Conservation (phyloP, 2,329 filamentous ascomycete species). For the Aspergillus jensenii region DNA sequence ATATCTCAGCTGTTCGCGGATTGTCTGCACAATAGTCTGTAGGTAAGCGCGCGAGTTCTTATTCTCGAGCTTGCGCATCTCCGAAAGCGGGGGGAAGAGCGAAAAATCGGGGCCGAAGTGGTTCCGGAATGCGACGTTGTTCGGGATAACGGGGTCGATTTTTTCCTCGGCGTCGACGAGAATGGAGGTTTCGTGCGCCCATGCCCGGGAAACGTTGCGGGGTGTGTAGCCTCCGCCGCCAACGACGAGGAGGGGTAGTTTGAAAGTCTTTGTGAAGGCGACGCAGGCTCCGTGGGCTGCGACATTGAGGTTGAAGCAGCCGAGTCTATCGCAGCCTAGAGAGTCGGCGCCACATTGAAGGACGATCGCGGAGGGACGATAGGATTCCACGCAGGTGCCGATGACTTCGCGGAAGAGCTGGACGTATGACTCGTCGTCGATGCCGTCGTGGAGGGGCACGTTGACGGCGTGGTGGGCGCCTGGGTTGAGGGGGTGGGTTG, state of each 20-base stretch:
- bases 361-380: slow-evolving; percentile 86
- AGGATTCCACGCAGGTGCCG: slow-evolving; percentile 73
- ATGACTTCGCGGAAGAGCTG: slow-evolving; percentile 82
- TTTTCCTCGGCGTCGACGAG: slow-evolving; percentile 72
- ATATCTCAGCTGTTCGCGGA: slow-evolving; percentile 83
- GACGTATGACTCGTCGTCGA: slow-evolving; percentile 86
- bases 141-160: slow-evolving; percentile 72
- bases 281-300: slow-evolving; percentile 91
- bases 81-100: slow-evolving; percentile 83
- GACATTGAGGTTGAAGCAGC: slow-evolving; percentile 95
- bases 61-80: slow-evolving; percentile 67
- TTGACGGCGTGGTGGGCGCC: slow-evolving; percentile 89
- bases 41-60: slow-evolving; percentile 76
- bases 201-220: slow-evolving; percentile 91
- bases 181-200: slow-evolving; percentile 94
- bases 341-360: slow-evolving; percentile 96
- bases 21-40: slow-evolving; percentile 71
- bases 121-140: slow-evolving; percentile 78
- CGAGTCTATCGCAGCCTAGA: slow-evolving; percentile 86
- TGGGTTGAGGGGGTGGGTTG: slow-evolving; percentile 76
- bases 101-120: slow-evolving; percentile 87
- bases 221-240: slow-evolving; percentile 96
- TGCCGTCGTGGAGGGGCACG: slow-evolving; percentile 84
- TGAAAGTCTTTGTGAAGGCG: slow-evolving; percentile 77
- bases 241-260: slow-evolving; percentile 81